phyloP scores from a whole-genome alignment of 108 stramenopile genomes.

The Cyclostephanos invisitatus region DNA sequence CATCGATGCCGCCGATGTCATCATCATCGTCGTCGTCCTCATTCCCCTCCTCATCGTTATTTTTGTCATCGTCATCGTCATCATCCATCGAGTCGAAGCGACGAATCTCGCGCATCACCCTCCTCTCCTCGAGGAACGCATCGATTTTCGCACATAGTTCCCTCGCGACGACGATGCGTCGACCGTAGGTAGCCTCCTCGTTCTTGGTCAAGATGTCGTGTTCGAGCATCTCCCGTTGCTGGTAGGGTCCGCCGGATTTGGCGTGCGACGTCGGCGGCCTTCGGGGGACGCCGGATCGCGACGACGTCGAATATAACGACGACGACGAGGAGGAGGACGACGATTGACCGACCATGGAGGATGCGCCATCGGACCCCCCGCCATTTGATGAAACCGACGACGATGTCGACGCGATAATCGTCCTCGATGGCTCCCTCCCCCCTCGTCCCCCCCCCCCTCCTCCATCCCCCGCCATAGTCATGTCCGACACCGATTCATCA shows the following conservation, averaged over 20 bases:
- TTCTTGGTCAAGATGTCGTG: constrained; percentile 70
- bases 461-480: too few relatives aligned
- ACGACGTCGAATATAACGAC: background rate
- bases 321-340: background rate
- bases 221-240: constrained; percentile 54
- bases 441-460: too few relatives aligned
- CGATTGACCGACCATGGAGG: too few relatives aligned
- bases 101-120: background rate
- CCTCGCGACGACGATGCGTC: constrained; percentile 46
- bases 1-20: background rate
- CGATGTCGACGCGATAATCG: too few relatives aligned
- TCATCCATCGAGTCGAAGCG: background rate
- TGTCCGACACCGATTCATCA: too few relatives aligned
- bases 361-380: too few relatives aligned
- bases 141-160: constrained; percentile 49
- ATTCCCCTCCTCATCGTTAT: background rate
- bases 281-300: background rate
- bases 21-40: constrained; percentile 14
- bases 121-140: constrained; percentile 34
- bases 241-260: constrained; percentile 22
- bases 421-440: too few relatives aligned
- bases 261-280: background rate
- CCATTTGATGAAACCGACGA: background rate
- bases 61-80: constrained; percentile 9
- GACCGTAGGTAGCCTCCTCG: constrained; percentile 61